Evolutionary conservation across 2,329 filamentous ascomycete genomes (phyloP), one percentile per base, ranked within the genome.

Genomic region (Pestalotiopsis sp.): DNA sequence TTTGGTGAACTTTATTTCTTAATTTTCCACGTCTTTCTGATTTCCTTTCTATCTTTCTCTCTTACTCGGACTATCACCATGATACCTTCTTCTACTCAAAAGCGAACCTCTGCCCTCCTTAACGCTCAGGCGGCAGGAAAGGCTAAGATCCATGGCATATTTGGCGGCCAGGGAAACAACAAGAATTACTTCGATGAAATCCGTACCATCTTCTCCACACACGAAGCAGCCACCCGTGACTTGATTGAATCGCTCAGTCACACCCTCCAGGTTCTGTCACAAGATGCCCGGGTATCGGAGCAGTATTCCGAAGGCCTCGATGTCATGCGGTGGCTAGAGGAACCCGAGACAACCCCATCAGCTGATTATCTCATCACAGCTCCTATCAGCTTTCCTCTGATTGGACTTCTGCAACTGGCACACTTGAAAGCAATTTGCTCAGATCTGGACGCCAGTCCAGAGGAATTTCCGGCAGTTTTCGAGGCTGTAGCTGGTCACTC

Each of bases 351-450:
- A 1, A 73, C 72, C 0, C 80, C 80, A 1, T 73, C 75, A 14
- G 39, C 67, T 7, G 76, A 77, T n/a, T 79, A 79, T 64, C 72
- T 82, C 3, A 70, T 78, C 39, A 76, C 77, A 2, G 77, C 79
- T 3, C 78, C 80, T 4, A 74, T 82, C 20, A 82, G 80, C 71
- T 78, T 81, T 58, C 80, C 81, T 1, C 62, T 82, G 6, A 81
- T 81, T 23, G 80, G 79, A 0, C 70, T 81, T 13, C 64, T 80
- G 11, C 75, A 78, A 60, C 74, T 82, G 6, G 68, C 59, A 4
- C 49, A 62, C 2, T 14, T 66, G 7, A 64, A 69, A 3, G 49
- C 68, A 13, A 61, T 25, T 71, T 77, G 23, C 73, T 76, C 68
- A 79, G 78, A 70, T 62, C 36, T 73, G 74, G 59, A 70, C 58